Base-by-base conservation (phyloP, 768 basidiomycete genomes). In the Mrakia frigida region DNA sequence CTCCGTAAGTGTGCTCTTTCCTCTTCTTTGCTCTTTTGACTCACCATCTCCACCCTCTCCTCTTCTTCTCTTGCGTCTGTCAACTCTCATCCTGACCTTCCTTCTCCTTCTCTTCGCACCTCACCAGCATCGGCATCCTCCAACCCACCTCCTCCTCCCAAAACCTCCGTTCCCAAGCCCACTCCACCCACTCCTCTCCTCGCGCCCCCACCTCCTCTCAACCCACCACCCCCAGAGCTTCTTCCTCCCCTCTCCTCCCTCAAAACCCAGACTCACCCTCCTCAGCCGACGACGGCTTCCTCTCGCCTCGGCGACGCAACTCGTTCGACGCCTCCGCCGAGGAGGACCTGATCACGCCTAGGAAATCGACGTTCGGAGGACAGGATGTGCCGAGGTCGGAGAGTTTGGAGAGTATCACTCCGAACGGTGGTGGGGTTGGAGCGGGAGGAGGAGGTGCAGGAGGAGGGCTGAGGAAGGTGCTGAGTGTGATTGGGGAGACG, bases 1-100 rank as follows among this genome's bases (percentile, higher is more conserved):
- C 93, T 7, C 94, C 95, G 43, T 46, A 16, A 60, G 61, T 33
- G 9, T 14, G 2, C 6, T 31, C 50, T 4, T 31, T 37, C 53
- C 35, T 18, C 18, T 28, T 13, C 35, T 14, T 23, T 23, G 9
- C 13, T 52, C 46, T 25, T 46, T 3, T 23, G 21, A 3, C 6
- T 25, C 53, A 52, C 23, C 53, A 56, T 3, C 53, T 56, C 23
- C 3, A 25, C 61, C 6, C 16, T 11, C 61, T n/a, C 1, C 61
- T 37, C 35, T 31, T 46, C 43, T 46, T 14, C 43, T 46, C 9
- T 46, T 46, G 9, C 14, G 2, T 46, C 43, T 9, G 9, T 14
- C 14, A 46, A 46, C 59, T n/a, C n/a, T 60, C 14, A 3, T 28
- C 10, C 60, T 13, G 2, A 28, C 9, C 11, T 13, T 11, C 21